Conservation (phyloP, 164 flowering plant genomes). For the Tetrastigma voinierianum region DNA sequence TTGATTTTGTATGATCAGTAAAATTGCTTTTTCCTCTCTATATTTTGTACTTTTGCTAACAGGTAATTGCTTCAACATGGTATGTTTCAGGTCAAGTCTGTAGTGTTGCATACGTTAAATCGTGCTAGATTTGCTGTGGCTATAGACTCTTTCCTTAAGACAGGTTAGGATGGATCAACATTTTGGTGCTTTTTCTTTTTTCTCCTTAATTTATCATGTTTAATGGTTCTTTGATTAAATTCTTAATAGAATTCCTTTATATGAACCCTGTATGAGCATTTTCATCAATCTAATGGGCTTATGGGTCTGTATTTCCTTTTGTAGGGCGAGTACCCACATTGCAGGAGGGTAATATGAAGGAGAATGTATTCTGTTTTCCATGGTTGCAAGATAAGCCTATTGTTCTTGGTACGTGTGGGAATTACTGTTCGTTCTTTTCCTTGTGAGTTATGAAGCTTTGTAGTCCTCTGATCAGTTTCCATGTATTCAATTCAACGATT, state of each 20-base stretch:
- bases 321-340: constrained; percentile 87
- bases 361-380: constrained; percentile 67
- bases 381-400: constrained; percentile 76
- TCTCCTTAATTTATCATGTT: neutral
- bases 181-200: neutral
- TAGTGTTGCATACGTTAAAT: constrained; percentile 87
- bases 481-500: constrained; percentile 11
- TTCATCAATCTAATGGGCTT: neutral
- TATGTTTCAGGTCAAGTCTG: constrained; percentile 72
- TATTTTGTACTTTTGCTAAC: neutral
- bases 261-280: neutral
- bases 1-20: constrained; percentile 2
- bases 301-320: constrained; percentile 14
- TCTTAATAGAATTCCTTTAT: neutral
- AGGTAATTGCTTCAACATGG: neutral
- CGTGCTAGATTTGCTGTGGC: constrained; percentile 91
- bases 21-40: neutral
- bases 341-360: constrained; percentile 78
- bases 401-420: constrained; percentile 57
- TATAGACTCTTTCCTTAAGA: constrained; percentile 87
- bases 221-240: neutral
- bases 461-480: neutral
- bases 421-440: neutral
- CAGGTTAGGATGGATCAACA: constrained; percentile 61
- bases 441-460: neutral